Evolutionary conservation across 805 yeast genomes (phyloP).

Genomic region (Starmerella cellae): DNA sequence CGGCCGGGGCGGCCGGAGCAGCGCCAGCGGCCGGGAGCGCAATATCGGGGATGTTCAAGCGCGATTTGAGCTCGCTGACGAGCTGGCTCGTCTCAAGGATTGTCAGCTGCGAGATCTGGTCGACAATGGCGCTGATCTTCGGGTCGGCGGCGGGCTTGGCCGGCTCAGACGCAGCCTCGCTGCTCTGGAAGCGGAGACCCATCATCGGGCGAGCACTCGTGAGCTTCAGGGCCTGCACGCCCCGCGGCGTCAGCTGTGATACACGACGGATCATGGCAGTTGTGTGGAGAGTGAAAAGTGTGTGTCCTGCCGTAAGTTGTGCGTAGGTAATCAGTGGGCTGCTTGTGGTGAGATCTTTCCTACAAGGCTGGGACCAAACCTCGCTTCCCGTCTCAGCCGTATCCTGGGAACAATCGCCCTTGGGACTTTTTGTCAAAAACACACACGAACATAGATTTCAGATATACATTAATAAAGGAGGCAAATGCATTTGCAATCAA

Average conservation of each 20-base stretch:
- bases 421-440: no score
- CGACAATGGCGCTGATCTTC: conserved; percentile 76
- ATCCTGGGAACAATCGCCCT: no score
- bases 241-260: conserved; percentile 3
- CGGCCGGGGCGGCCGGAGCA: conserved; percentile 46
- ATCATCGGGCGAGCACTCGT: conserved; percentile 2
- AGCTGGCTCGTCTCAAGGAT: conserved; percentile 83
- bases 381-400: no score
- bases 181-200: conserved; percentile 30
- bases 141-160: conserved; percentile 49
- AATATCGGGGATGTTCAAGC: conserved; percentile 87
- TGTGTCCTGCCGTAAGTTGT: not conserved
- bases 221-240: not conserved
- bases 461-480: no score
- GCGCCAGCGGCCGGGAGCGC: conserved; percentile 65
- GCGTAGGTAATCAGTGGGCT: no score
- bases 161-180: conserved; percentile 25
- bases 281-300: not conserved
- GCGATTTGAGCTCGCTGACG: conserved; percentile 53
- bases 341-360: no score
- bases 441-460: no score
- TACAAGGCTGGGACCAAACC: no score
- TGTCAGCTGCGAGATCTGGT: conserved; percentile 80
- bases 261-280: conserved; percentile 8
- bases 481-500: no score